Evolutionary conservation across 179 eudicot genomes (phyloP).

Genomic region (Silene vulgaris): DNA sequence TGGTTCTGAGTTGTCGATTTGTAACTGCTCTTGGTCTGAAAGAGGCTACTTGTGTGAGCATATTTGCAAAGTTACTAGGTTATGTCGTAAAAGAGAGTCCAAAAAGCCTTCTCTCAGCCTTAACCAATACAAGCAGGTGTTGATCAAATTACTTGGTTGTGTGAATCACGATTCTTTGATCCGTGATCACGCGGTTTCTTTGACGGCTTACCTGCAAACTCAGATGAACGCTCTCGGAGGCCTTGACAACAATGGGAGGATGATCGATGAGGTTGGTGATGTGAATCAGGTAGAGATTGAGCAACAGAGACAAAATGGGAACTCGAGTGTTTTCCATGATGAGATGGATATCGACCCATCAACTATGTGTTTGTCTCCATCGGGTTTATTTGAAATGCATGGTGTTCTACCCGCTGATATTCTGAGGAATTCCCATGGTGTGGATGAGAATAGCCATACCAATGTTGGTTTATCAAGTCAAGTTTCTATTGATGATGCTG

Average conservation of each 20-base stretch:
- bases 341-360: slow-evolving; percentile 55
- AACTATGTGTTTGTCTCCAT: slow-evolving; percentile 36
- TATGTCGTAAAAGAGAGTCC: slow-evolving; percentile 42
- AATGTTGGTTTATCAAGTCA: slow-evolving; percentile 17
- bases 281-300: slow-evolving; percentile 18
- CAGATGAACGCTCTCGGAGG: slow-evolving; percentile 41
- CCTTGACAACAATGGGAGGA: slow-evolving; percentile 24
- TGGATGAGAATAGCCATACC: slow-evolving; percentile 16
- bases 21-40: slow-evolving; percentile 61
- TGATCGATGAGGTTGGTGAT: slow-evolving; percentile 21
- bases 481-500: slow-evolving; percentile 1
- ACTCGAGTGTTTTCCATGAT: slow-evolving; percentile 20
- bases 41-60: slow-evolving; percentile 85
- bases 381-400: slow-evolving; percentile 36
- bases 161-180: slow-evolving; percentile 65
- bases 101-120: slow-evolving; percentile 50
- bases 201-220: slow-evolving; percentile 58
- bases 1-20: slow-evolving; percentile 70
- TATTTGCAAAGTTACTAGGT: slow-evolving; percentile 49
- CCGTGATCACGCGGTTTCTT: slow-evolving; percentile 86
- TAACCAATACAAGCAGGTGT: slow-evolving; percentile 53
- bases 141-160: slow-evolving; percentile 54
- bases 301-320: slow-evolving; percentile 8
- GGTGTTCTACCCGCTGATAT: slow-evolving; percentile 27
- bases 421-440: slow-evolving; percentile 10